Percentiles rank a stretch among this genome's conserved stretches.
Evolutionary conservation across 192 early-diverging fungal genomes (phyloP).

Genomic region (Umbelopsis vinacea): DNA sequence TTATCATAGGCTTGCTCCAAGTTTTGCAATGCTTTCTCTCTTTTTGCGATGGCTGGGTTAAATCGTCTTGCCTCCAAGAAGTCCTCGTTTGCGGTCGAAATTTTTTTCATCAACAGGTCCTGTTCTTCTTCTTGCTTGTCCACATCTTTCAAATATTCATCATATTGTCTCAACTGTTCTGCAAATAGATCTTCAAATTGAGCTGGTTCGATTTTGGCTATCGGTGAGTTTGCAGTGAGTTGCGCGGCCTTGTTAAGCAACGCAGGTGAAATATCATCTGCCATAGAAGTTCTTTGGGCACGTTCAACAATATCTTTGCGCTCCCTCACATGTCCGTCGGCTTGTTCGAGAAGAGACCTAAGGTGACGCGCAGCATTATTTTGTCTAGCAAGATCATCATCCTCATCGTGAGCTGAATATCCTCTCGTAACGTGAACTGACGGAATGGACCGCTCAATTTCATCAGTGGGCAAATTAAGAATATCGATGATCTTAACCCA

Average conservation of each 20-base stretch:
- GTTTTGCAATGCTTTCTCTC: conserved; percentile 79
- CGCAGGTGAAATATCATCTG: conserved; percentile 81
- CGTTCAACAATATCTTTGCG: conserved; percentile 64
- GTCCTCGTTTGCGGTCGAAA: conserved; percentile 65
- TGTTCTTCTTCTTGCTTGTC: conserved; percentile 68
- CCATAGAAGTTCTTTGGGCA: conserved; percentile 65
- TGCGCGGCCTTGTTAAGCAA: conserved; percentile 68
- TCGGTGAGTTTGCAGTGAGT: conserved; percentile 63
- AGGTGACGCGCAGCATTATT: neutral
- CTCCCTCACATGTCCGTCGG: conserved; percentile 17
- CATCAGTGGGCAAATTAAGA: conserved; percentile 40
- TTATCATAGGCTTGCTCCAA: conserved; percentile 76
- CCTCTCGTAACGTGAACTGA: conserved; percentile 8
- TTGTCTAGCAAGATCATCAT: conserved; percentile 23
- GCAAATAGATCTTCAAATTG: conserved; percentile 80
- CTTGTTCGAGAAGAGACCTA: conserved; percentile 25
- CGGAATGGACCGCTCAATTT: conserved; percentile 42
- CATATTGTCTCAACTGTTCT: conserved; percentile 73
- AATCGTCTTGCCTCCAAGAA: conserved; percentile 69
- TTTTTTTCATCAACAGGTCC: conserved; percentile 58
- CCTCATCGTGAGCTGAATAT: conserved; percentile 2
- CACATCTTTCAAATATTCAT: conserved; percentile 59
- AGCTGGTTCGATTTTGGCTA: conserved; percentile 72
- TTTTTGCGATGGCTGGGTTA: conserved; percentile 59
- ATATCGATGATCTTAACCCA: conserved; percentile 64